Percentiles rank a stretch among this genome's conserved stretches.
phyloP scores from a whole-genome alignment of 345 rosid species.

The Mallotus nudiflorus region DNA sequence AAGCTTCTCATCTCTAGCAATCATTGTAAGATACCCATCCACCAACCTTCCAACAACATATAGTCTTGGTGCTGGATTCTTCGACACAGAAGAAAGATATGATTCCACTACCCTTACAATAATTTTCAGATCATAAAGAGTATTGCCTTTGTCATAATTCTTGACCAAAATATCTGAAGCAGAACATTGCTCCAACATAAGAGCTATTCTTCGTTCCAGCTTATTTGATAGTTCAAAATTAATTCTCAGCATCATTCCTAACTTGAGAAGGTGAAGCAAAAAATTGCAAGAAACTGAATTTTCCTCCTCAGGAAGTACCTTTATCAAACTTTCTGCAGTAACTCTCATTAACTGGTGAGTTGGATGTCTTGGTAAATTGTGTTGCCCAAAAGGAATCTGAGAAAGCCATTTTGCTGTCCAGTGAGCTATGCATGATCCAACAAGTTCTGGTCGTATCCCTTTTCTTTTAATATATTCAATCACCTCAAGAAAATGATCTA shows the following conservation, averaged over 20 bases:
- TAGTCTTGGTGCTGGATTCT: constrained; percentile 23
- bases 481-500: constrained; percentile 58
- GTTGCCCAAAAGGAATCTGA: constrained; percentile 27
- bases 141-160: constrained; percentile 30
- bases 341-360: constrained; percentile 31
- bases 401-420: constrained; percentile 56
- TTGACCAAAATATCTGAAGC: constrained; percentile 49
- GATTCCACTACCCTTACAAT: constrained; percentile 37
- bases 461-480: constrained; percentile 40
- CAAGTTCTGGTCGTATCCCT: constrained; percentile 40
- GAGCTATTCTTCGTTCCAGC: constrained; percentile 38
- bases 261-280: constrained; percentile 51
- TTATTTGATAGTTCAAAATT: constrained; percentile 21
- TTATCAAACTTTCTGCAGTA: constrained; percentile 43
- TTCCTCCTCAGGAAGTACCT: constrained; percentile 44
- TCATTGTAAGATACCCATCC: constrained; percentile 44
- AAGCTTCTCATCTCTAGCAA: constrained; percentile 49
- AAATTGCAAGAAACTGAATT: constrained; percentile 55
- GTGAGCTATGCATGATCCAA: constrained; percentile 47
- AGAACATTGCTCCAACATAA: constrained; percentile 41
- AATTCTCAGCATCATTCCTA: constrained; percentile 34
- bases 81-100: constrained; percentile 35
- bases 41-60: constrained; percentile 45
- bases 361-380: constrained; percentile 28
- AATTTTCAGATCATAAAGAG: constrained; percentile 36